These are phyloP conservation scores for Helicostylum pulchrum DNA, from an alignment of 192 early-diverging fungal species.

Conservation along the genomic window DNA sequence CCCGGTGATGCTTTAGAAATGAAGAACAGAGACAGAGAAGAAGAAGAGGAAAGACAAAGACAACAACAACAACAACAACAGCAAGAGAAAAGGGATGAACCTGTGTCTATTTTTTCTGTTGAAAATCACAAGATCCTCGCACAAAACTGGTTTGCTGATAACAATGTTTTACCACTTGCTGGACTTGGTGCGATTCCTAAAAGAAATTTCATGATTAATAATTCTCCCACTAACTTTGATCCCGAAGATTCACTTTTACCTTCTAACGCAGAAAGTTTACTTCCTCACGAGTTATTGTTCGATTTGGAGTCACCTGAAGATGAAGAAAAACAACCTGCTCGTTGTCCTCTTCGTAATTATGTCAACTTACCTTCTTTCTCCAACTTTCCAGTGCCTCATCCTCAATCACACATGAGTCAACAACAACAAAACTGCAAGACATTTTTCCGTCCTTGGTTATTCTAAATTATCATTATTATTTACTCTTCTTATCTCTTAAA, in stretches of 20 bases:
- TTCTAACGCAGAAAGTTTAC: slow-evolving; percentile 11
- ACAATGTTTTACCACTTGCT: background rate
- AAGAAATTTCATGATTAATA: background rate
- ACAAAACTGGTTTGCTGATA: slow-evolving; percentile 1
- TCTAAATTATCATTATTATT: background rate
- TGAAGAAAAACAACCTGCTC: background rate
- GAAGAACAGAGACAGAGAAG: background rate
- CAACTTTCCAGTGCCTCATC: slow-evolving; percentile 1
- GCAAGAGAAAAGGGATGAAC: background rate
- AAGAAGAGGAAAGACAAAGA: background rate
- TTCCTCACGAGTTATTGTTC: slow-evolving; percentile 14
- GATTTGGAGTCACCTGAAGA: slow-evolving; percentile 12
- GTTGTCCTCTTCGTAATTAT: slow-evolving; percentile 18
- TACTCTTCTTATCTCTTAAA: too few species aligned
- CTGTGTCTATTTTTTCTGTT: slow-evolving; percentile 1
- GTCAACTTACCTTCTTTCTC: slow-evolving; percentile 5
- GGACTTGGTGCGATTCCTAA: background rate
- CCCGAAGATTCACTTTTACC: slow-evolving; percentile 15
- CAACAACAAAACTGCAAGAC: slow-evolving; percentile 5
- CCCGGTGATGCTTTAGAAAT: slow-evolving; percentile 9
- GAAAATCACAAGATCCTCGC: background rate
- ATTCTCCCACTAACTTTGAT: background rate
- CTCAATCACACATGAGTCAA: background rate
- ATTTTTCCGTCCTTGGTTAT: slow-evolving; percentile 13
- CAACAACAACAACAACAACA: background rate